These are phyloP conservation scores for Cenchrus fungigraminus DNA, from an alignment of 176 grass and related monocot species.

Conservation along the genomic window DNA sequence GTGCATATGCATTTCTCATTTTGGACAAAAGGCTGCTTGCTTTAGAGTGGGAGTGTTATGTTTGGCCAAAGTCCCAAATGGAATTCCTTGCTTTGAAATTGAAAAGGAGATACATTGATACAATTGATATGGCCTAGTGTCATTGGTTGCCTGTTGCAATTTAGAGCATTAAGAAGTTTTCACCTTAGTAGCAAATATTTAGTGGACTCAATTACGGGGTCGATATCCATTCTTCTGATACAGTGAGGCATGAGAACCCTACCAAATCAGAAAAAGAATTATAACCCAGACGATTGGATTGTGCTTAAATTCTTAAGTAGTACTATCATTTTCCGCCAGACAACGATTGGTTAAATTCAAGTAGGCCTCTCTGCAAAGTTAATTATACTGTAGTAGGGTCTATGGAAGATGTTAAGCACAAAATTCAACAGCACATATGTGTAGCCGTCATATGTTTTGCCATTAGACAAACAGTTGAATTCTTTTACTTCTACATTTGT, in stretches of 20 bases:
- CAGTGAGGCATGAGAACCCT: background rate
- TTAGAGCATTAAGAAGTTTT: background rate
- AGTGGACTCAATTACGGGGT: background rate
- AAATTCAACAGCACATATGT: background rate
- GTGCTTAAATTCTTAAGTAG: background rate
- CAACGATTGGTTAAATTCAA: background rate
- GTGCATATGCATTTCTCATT: background rate
- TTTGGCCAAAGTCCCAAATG: background rate
- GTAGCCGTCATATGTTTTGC: background rate
- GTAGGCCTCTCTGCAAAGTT: background rate
- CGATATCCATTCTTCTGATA: background rate
- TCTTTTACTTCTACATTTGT: background rate
- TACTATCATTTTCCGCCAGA: too few species aligned
- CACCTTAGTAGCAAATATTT: background rate
- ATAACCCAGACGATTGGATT: background rate
- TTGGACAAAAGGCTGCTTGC: background rate
- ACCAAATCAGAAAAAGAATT: background rate
- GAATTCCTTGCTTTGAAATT: background rate
- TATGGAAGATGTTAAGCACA: background rate
- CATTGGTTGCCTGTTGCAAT: background rate
- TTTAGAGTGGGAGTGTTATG: background rate
- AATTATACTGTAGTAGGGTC: background rate
- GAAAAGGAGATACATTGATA: background rate
- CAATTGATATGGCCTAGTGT: background rate
- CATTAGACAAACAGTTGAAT: background rate